These are phyloP conservation scores for Beta macrorhiza DNA, from an alignment of 179 eudicot species.

Conservation along the genomic window DNA sequence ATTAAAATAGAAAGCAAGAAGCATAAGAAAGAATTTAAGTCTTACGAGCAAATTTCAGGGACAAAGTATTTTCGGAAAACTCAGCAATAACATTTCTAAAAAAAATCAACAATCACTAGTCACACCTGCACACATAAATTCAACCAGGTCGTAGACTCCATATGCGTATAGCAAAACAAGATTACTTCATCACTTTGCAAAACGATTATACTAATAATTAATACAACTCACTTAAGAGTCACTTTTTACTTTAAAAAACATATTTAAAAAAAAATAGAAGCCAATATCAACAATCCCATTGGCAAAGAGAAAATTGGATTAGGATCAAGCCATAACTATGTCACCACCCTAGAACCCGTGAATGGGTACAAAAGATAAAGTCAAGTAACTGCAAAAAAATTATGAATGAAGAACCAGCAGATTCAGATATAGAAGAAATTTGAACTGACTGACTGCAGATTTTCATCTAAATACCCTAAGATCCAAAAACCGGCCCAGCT, in stretches of 20 bases:
- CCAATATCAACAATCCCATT: background rate
- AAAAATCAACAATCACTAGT: slow-evolving; percentile 25
- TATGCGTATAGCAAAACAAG: slow-evolving; percentile 9
- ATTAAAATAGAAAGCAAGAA: background rate
- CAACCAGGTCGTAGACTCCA: slow-evolving; percentile 20
- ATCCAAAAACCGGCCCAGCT: no score
- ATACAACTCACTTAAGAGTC: background rate
- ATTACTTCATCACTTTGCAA: background rate
- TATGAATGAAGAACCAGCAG: background rate
- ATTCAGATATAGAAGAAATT: background rate
- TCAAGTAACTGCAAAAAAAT: background rate
- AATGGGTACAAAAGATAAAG: background rate
- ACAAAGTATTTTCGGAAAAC: slow-evolving; percentile 22
- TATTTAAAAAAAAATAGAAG: background rate
- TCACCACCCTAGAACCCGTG: background rate
- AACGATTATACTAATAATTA: background rate
- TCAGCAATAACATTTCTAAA: slow-evolving; percentile 25
- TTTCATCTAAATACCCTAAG: no score
- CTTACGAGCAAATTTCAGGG: slow-evolving; percentile 30
- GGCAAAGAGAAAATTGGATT: background rate
- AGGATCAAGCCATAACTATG: background rate
- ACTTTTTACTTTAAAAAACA: no score
- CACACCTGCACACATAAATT: slow-evolving; percentile 32
- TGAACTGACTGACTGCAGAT: no score
- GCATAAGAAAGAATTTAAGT: slow-evolving; percentile 23